Evolutionary conservation across 2,329 filamentous ascomycete species (phyloP), one percentile per base, ranked within the genome.

Genomic region (Fusarium brevicatenulatum): DNA sequence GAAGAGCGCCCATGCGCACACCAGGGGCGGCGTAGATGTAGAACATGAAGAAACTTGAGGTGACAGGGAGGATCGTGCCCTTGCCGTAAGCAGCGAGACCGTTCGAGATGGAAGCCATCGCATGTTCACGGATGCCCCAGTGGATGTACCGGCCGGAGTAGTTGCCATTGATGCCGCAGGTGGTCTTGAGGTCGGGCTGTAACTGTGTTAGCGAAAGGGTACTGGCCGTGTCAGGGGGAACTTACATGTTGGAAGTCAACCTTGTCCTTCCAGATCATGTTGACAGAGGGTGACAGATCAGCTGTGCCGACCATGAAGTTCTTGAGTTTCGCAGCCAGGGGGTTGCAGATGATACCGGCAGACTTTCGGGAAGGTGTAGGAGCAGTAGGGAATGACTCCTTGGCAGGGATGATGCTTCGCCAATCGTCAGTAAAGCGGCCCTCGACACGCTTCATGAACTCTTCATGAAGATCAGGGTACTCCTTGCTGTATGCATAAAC

Each of bases 11-110:
- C 88, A 91, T 91, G 19, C 89, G 86, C 4, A 91, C 84, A 11
- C 85, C 89, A 1, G 88, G 86, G 1, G 89, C 89, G 15, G 88
- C 88, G 64, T 88, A 87, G 25, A 83, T 78, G 72, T 90, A 90
- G 79, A 91, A 91, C 87, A 91, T 91, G 82, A 90, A 90, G 80
- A 91, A 91, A 9, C 84, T 85, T 0, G 86, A 86, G 2, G 89
- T 91, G 40, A 90, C 80, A 0, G 89, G 89, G 12, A 91, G 80
- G 70, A 91, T 85, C 0, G 88, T 89, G 30, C 84, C 86, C 40
- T 83, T 86, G 65, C 83, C 82, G 66, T 84, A 91, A 3, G 90
- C 90, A 0, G 90, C 89, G 8, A 91, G 79, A 7, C 89, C 90
- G 76, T 89, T 89, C 11, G 85, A 84, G 30, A 89, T 86, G 36